Base-by-base conservation (phyloP, 805 yeast species). In the Candida stauntonica region DNA sequence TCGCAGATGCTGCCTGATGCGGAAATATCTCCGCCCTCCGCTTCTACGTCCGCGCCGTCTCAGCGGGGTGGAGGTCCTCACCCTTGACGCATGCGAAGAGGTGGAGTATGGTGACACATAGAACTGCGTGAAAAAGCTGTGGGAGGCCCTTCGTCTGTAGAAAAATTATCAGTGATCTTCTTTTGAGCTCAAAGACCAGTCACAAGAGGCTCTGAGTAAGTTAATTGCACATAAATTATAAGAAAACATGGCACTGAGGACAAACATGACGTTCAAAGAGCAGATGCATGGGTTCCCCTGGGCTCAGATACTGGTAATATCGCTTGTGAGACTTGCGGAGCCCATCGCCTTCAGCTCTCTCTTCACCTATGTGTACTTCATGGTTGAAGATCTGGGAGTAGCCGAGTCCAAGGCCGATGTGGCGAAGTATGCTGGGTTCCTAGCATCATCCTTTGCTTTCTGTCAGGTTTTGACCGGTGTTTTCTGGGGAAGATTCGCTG, bases 271-370 rank as follows among this genome's bases (percentile, higher is more conserved):
- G 12, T 41, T 39, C 31, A 23, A 19, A 21, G 40, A 38, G 27
- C 47, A 39, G 37, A 42, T 45, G 41, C 31, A 34, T 3, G 48
- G 45, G 5, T 45, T 45, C 31, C 48, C 48, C 16, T 42, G 45
- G 44, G 15, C 32, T 7, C 46, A 45, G 29, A 29, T 45, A 20
- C 24, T 35, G 7, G 41, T 37, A 9, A 37, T 45, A 17, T 26
- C 38, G 11, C 29, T 33, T 11, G 41, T 41, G 12, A 35, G 47
- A 13, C 33, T 44, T 11, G 35, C 47, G 6, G 47, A 44, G 35
- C 44, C 47, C 5, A 41, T 44, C 9, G 47, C 47, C 11, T 44
- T 44, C 42, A 36, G 39, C 13, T 44, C 47, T 3, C 21, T 44
- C 24, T 39, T 44, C 39, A 34, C 47, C 15, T 44, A 44, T 26